Percentiles rank a stretch among this genome's conserved stretches.
phyloP scores from a whole-genome alignment of 2,329 filamentous ascomycete species.

The Fusarium sp. region DNA sequence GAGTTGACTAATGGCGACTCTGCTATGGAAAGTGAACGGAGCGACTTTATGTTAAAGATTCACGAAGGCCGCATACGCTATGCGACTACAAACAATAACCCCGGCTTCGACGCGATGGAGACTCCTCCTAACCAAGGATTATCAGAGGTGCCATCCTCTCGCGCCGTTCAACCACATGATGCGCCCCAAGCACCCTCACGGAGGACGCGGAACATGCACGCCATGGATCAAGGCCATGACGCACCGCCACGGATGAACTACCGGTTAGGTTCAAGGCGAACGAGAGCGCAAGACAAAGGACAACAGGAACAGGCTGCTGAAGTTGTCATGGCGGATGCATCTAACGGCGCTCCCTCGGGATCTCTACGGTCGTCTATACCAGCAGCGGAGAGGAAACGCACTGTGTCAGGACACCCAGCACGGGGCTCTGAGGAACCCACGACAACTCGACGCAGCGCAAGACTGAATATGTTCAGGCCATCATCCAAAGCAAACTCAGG shows the following conservation, averaged over 20 bases:
- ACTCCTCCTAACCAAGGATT: constrained; percentile 60
- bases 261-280: constrained; percentile 58
- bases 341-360: constrained; percentile 50
- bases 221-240: constrained; percentile 64
- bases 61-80: constrained; percentile 61
- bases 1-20: constrained; percentile 56
- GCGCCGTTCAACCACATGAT: constrained; percentile 49
- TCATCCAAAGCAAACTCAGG: constrained; percentile 73
- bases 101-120: constrained; percentile 68
- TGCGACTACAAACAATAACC: constrained; percentile 50
- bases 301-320: constrained; percentile 50
- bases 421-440: constrained; percentile 67
- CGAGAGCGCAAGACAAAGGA: constrained; percentile 51
- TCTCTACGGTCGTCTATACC: constrained; percentile 52
- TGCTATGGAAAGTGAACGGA: constrained; percentile 56
- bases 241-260: constrained; percentile 74
- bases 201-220: constrained; percentile 65
- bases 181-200: constrained; percentile 63
- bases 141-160: constrained; percentile 37
- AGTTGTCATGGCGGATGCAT: constrained; percentile 54
- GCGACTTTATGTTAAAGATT: constrained; percentile 67
- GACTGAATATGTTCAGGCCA: constrained; percentile 76
- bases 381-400: constrained; percentile 81
- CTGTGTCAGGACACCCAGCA: constrained; percentile 84
- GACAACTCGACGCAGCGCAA: constrained; percentile 72